Percentiles rank a stretch among this genome's conserved stretches.
These are phyloP conservation scores for Rhododendron kiyosumense DNA, from an alignment of 148 eudicot genomes.

Conservation along the genomic window DNA sequence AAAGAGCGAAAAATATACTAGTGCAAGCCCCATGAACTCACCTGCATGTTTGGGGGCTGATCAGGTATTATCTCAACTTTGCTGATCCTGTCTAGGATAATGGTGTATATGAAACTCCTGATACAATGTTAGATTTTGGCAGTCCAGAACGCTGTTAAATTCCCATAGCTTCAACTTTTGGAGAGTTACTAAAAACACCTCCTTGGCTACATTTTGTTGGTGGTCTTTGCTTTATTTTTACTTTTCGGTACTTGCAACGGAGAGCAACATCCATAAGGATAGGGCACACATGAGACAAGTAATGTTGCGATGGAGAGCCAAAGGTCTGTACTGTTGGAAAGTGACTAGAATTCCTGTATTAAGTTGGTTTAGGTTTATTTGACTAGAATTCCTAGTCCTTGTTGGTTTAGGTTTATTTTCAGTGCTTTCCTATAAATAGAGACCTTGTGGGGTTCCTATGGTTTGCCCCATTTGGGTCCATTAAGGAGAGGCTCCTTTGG, in stretches of 20 bases:
- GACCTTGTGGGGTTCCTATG: too few species aligned
- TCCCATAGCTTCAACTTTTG: neutral
- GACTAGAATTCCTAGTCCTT: too few species aligned
- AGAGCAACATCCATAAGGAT: neutral
- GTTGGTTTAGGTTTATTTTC: too few species aligned
- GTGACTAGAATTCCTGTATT: too few species aligned
- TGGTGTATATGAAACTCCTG: neutral
- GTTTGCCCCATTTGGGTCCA: too few species aligned
- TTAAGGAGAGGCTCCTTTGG: too few species aligned
- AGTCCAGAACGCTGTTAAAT: neutral
- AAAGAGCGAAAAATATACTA: constrained; percentile 48
- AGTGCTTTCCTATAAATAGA: too few species aligned
- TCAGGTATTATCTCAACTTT: constrained; percentile 35
- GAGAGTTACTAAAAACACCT: neutral
- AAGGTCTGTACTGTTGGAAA: neutral
- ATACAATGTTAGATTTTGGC: neutral
- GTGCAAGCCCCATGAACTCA: constrained; percentile 50
- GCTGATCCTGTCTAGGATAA: neutral
- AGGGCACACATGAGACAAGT: neutral
- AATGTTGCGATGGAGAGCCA: neutral
- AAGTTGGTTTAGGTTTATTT: too few species aligned
- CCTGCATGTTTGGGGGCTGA: constrained; percentile 54
- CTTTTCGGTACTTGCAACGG: neutral
- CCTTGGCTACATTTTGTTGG: neutral
- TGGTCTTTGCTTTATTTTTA: neutral